Conservation (phyloP, 768 basidiomycete genomes). For the Collybia sp. region DNA sequence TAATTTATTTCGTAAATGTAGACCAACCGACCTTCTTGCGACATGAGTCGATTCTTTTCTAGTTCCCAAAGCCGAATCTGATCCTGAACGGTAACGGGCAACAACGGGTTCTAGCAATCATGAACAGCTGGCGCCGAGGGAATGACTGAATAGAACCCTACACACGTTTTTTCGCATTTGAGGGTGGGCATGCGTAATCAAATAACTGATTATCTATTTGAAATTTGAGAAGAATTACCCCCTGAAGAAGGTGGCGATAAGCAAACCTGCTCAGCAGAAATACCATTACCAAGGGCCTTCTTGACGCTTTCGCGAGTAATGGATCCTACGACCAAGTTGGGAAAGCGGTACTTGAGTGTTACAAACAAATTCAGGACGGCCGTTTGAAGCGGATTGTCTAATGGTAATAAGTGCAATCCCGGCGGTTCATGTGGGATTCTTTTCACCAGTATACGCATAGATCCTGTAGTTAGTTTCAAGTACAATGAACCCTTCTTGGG, state of each 20-base stretch:
- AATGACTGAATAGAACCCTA: slow-evolving; percentile 3
- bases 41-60: slow-evolving; percentile 87
- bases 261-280: slow-evolving; percentile 90
- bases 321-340: slow-evolving; percentile 93
- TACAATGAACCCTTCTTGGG: slow-evolving; percentile 86
- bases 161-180: slow-evolving; percentile 94
- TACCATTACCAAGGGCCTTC: slow-evolving; percentile 90
- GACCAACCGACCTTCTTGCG: slow-evolving; percentile 67
- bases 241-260: slow-evolving; percentile 12
- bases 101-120: slow-evolving; percentile 67
- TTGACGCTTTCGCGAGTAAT: slow-evolving; percentile 95
- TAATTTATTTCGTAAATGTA: slow-evolving; percentile 13
- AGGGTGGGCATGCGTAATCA: slow-evolving; percentile 92
- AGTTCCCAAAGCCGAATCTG: slow-evolving; percentile 97
- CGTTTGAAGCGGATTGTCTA: slow-evolving; percentile 94
- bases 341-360: slow-evolving; percentile 88
- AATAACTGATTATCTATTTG: slow-evolving; percentile 88
- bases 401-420: background rate
- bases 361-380: slow-evolving; percentile 95
- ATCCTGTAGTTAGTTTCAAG: slow-evolving; percentile 98
- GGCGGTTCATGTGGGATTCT: background rate
- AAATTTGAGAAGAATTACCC: slow-evolving; percentile 7
- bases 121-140: slow-evolving; percentile 7
- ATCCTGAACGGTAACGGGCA: slow-evolving; percentile 97
- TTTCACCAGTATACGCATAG: slow-evolving; percentile 92